These are phyloP conservation scores for Cinnamomum micranthum DNA, from an alignment of 164 flowering plant species.

Conservation along the genomic window DNA sequence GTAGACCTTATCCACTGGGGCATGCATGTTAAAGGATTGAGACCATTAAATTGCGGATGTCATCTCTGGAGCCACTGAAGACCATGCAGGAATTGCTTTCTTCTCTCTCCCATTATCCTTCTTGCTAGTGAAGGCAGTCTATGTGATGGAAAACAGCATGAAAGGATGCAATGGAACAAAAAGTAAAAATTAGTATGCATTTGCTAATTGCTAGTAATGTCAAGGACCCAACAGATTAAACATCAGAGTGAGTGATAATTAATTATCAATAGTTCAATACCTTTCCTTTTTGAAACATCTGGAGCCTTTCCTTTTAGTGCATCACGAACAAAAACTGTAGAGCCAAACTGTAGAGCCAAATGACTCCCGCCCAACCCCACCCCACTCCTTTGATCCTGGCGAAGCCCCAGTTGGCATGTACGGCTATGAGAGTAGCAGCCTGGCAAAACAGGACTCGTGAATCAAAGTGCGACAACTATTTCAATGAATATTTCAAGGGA, in stretches of 20 bases:
- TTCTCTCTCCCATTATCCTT: slow-evolving; percentile 91
- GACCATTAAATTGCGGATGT: too few relatives aligned
- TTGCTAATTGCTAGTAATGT: too few relatives aligned
- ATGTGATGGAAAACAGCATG: slow-evolving; percentile 4
- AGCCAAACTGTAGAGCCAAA: slow-evolving; percentile 89
- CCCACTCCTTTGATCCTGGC: slow-evolving; percentile 75
- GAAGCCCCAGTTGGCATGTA: slow-evolving; percentile 89
- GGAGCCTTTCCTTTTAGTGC: slow-evolving; percentile 84
- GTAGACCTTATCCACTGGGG: too few relatives aligned
- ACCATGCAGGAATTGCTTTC: slow-evolving; percentile 92
- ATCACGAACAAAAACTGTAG: slow-evolving; percentile 68
- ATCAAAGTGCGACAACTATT: too few relatives aligned
- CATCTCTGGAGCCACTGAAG: slow-evolving; percentile 34
- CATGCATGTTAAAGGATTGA: too few relatives aligned
- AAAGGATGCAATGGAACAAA: neutral
- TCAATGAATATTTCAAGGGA: too few relatives aligned
- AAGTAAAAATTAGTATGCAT: neutral
- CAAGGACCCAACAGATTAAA: neutral
- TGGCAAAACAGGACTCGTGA: too few relatives aligned
- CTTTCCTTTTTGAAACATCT: slow-evolving; percentile 78
- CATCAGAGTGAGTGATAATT: neutral
- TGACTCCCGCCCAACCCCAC: slow-evolving; percentile 99
- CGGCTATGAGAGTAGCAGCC: slow-evolving; percentile 52
- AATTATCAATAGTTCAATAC: slow-evolving; percentile 23
- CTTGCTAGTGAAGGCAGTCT: slow-evolving; percentile 98